Evolutionary conservation across 257 asterid species (phyloP).

Genomic region (Eucommia ulmoides): DNA sequence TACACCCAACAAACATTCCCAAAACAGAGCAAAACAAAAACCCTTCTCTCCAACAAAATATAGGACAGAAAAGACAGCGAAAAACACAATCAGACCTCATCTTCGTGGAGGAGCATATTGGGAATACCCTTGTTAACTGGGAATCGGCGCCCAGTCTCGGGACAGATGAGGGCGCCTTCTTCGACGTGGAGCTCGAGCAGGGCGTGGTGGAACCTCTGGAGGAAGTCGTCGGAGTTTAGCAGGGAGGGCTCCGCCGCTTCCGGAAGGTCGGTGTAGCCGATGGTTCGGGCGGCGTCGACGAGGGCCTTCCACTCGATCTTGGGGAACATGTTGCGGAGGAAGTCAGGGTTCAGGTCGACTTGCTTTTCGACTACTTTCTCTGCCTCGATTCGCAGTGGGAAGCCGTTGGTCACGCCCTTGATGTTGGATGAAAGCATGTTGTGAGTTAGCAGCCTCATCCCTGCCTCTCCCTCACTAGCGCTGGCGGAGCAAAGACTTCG

Average conservation of each 20-base stretch:
- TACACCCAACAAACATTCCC: too few relatives aligned
- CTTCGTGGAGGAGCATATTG: constrained; percentile 88
- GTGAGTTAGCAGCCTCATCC: constrained; percentile 83
- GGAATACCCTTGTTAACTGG: constrained; percentile 89
- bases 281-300: constrained; percentile 50
- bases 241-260: constrained; percentile 49
- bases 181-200: constrained; percentile 88
- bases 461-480: too few relatives aligned
- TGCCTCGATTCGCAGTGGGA: constrained; percentile 56
- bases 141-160: constrained; percentile 73
- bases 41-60: not conserved
- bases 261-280: constrained; percentile 73
- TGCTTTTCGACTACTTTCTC: constrained; percentile 46
- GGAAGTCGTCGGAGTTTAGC: constrained; percentile 75
- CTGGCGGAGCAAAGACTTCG: too few relatives aligned
- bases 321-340: constrained; percentile 61
- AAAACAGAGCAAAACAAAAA: too few relatives aligned
- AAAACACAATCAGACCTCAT: constrained; percentile 44
- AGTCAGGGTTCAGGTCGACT: constrained; percentile 58
- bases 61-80: too few relatives aligned
- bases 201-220: constrained; percentile 71
- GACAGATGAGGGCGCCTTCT: constrained; percentile 82
- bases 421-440: constrained; percentile 83
- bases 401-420: constrained; percentile 71
- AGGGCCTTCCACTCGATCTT: constrained; percentile 77